Conservation (phyloP, 2,329 filamentous ascomycete species). For the Apiospora phragmitis region DNA sequence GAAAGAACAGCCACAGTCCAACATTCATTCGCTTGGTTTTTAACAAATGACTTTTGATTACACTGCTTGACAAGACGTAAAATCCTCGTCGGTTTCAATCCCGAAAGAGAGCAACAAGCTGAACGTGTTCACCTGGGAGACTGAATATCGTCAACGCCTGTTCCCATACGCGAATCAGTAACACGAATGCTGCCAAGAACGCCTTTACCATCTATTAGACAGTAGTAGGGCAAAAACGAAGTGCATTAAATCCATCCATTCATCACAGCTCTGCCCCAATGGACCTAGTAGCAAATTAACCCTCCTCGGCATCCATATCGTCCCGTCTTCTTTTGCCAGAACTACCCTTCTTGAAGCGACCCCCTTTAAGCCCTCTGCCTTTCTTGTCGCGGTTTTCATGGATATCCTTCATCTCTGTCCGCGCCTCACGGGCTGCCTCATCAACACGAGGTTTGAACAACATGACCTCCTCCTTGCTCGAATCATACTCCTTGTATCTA, state of each 20-base stretch:
- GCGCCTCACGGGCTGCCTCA: slow-evolving; percentile 79
- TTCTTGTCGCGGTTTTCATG: slow-evolving; percentile 67
- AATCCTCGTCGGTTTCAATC: not conserved
- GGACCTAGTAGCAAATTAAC: slow-evolving; percentile 36
- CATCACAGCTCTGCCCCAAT: not conserved
- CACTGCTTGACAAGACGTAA: not conserved
- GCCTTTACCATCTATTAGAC: not conserved
- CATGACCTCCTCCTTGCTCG: slow-evolving; percentile 82
- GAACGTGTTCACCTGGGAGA: not conserved
- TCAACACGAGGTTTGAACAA: slow-evolving; percentile 75
- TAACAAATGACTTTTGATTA: not conserved
- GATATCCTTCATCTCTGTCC: slow-evolving; percentile 78
- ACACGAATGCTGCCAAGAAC: not conserved
- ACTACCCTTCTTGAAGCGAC: slow-evolving; percentile 43
- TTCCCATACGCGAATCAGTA: not conserved
- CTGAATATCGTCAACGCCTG: not conserved
- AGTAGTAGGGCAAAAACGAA: too few species aligned
- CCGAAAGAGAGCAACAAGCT: not conserved
- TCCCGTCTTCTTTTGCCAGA: slow-evolving; percentile 45
- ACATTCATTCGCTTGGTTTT: not conserved
- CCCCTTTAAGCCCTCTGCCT: slow-evolving; percentile 47
- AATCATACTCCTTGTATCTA: slow-evolving; percentile 54
- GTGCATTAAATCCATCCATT: not conserved
- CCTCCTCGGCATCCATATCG: slow-evolving; percentile 76
- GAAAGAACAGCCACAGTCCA: not conserved